Evolutionary conservation across 768 basidiomycete genomes (phyloP).

Genomic region (Phlegmacium glaucopus): DNA sequence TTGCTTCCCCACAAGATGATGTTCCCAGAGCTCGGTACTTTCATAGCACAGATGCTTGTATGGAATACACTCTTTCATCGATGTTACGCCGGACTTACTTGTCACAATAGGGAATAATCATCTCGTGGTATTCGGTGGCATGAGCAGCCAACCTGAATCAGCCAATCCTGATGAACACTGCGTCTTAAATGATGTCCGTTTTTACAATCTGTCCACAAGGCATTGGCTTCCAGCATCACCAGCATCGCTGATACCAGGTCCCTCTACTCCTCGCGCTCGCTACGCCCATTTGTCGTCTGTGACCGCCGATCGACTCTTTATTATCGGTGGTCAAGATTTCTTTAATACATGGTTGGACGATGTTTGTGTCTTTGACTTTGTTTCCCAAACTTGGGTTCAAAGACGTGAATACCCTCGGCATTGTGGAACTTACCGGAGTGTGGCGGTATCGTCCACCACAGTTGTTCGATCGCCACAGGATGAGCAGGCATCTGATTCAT

Average conservation of each 20-base stretch:
- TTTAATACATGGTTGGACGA: constrained; percentile 93
- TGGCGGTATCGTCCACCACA: constrained; percentile 73
- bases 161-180: constrained; percentile 76
- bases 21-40: constrained; percentile 89
- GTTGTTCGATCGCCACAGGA: constrained; percentile 69
- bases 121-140: constrained; percentile 92
- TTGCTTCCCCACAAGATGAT: constrained; percentile 58
- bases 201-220: constrained; percentile 72
- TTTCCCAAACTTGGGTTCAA: constrained; percentile 71
- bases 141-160: constrained; percentile 78
- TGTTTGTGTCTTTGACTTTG: constrained; percentile 84
- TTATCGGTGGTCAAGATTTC: constrained; percentile 95
- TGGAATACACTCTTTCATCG: constrained; percentile 18
- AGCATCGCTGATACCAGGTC: constrained; percentile 36
- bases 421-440: constrained; percentile 93
- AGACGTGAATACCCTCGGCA: constrained; percentile 84
- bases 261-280: constrained; percentile 73
- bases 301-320: constrained; percentile 77
- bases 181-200: constrained; percentile 90
- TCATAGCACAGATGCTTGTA: constrained; percentile 87
- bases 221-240: constrained; percentile 64
- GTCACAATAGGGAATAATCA: constrained; percentile 74
- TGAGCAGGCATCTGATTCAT: constrained; percentile 42
- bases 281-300: constrained; percentile 95
- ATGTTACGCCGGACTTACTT: constrained; percentile 3